Evolutionary conservation across 1,139 yeast genomes (phyloP).

Genomic region (Blastobotrys illinoisensis): DNA sequence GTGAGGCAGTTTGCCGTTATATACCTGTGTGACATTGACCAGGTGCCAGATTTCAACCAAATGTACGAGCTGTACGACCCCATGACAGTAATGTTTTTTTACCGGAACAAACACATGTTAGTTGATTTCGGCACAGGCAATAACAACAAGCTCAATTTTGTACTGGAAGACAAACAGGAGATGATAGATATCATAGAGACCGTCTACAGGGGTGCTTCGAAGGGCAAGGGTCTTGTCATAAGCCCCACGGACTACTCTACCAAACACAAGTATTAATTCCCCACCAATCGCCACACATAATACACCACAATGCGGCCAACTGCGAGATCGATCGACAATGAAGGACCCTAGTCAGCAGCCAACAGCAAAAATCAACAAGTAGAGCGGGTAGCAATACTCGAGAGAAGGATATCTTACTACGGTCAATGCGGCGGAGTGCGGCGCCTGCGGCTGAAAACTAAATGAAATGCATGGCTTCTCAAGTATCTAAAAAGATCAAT

Average conservation of each 20-base stretch:
- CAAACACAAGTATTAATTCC: slow-evolving; percentile 28
- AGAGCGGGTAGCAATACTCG: too few species aligned
- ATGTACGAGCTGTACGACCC: slow-evolving; percentile 94
- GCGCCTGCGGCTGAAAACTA: too few species aligned
- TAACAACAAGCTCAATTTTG: slow-evolving; percentile 86
- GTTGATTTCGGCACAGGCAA: slow-evolving; percentile 98
- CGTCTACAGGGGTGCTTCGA: slow-evolving; percentile 81
- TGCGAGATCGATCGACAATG: neutral
- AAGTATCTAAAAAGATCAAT: neutral
- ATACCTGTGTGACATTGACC: slow-evolving; percentile 81
- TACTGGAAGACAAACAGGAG: slow-evolving; percentile 76
- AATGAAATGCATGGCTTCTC: neutral
- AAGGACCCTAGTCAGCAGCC: neutral
- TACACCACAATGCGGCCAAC: neutral
- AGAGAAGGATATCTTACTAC: too few species aligned
- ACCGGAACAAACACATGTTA: slow-evolving; percentile 91
- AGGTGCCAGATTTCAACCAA: slow-evolving; percentile 85
- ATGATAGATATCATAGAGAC: slow-evolving; percentile 88
- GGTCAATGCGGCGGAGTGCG: too few species aligned
- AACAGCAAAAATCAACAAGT: too few species aligned
- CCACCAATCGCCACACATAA: too few species aligned
- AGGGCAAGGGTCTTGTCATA: slow-evolving; percentile 87
- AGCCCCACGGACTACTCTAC: slow-evolving; percentile 54
- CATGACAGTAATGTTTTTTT: slow-evolving; percentile 88
- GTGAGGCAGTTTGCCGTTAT: slow-evolving; percentile 84